Conservation (phyloP, 441 rosid species). For the Erysimum pusillum region DNA sequence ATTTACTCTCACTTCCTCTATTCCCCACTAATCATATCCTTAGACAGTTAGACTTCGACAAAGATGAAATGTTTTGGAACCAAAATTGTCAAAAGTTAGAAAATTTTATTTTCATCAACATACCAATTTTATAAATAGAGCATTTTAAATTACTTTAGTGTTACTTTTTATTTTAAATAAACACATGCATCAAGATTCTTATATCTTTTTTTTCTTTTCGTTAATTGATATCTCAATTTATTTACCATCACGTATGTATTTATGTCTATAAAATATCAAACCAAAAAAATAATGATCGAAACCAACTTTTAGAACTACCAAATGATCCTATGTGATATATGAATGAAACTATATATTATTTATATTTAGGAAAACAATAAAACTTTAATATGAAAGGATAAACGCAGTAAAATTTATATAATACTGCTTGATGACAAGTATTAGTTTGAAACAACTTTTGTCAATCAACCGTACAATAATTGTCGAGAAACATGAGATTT, state of each 20-base stretch:
- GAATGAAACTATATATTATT: neutral
- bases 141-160: neutral
- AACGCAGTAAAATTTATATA: neutral
- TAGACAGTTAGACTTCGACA: neutral
- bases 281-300: neutral
- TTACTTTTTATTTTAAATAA: neutral
- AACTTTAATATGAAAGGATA: neutral
- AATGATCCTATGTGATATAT: neutral
- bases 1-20: too few relatives aligned
- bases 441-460: neutral
- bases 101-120: neutral
- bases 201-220: neutral
- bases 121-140: neutral
- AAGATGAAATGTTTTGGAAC: neutral
- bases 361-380: neutral
- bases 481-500: conserved; percentile 3
- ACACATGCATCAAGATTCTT: neutral
- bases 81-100: neutral
- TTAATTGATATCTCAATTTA: too few relatives aligned
- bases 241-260: neutral
- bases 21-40: too few relatives aligned
- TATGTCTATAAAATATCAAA: neutral
- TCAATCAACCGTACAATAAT: neutral
- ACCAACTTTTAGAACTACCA: neutral
- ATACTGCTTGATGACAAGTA: neutral